Conservation (phyloP, 2,329 filamentous ascomycete species). For the Colletotrichum costaricense region DNA sequence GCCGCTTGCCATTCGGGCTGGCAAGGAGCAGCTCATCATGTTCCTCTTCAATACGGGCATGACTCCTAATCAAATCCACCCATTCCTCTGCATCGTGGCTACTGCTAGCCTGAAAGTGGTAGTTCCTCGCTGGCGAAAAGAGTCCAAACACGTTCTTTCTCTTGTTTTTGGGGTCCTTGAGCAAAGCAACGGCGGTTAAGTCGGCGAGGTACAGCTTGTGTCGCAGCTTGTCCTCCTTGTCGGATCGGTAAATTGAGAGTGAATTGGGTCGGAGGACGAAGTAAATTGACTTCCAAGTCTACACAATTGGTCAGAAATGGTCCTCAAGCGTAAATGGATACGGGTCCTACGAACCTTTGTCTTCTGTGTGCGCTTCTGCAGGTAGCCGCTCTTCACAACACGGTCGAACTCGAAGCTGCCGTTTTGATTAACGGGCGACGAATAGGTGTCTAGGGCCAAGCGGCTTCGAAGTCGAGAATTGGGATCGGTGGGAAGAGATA, state of each 20-base stretch:
- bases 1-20: constrained; percentile 68
- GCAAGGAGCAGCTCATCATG: constrained; percentile 85
- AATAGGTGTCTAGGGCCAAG: constrained; percentile 73
- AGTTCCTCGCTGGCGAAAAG: constrained; percentile 92
- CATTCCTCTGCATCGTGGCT: constrained; percentile 84
- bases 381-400: constrained; percentile 88
- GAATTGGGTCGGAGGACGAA: constrained; percentile 91
- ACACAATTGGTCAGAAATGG: constrained; percentile 12
- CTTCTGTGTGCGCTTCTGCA: constrained; percentile 90
- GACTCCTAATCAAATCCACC: constrained; percentile 82
- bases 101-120: constrained; percentile 83
- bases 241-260: constrained; percentile 92
- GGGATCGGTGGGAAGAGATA: constrained; percentile 39
- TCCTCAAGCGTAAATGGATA: background rate
- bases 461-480: constrained; percentile 50
- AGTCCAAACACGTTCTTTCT: constrained; percentile 90
- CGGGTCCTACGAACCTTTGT: constrained; percentile 76
- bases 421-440: constrained; percentile 86
- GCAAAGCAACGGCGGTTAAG: constrained; percentile 87
- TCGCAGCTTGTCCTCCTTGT: constrained; percentile 88
- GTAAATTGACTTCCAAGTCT: constrained; percentile 92
- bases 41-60: constrained; percentile 88
- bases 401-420: constrained; percentile 97
- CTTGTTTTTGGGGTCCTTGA: constrained; percentile 90
- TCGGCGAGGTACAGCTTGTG: constrained; percentile 91